Conservation (phyloP, 2,329 filamentous ascomycete genomes). For the Thelonectria blattea region DNA sequence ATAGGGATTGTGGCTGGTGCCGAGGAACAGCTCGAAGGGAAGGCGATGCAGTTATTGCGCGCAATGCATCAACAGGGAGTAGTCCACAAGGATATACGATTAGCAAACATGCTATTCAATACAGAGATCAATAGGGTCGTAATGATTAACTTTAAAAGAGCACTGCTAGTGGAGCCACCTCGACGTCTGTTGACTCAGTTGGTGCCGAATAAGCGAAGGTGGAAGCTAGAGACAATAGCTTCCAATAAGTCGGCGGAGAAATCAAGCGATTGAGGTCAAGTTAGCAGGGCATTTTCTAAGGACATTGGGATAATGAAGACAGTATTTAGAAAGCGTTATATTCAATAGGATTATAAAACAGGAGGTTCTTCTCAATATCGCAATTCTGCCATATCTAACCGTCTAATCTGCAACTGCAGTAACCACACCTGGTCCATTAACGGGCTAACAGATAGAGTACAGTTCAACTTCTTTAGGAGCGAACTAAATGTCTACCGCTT, state of each 20-base stretch:
- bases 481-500: too few species aligned
- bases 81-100: constrained; percentile 36
- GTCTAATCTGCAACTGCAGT: too few species aligned
- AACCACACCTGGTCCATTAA: too few species aligned
- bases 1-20: neutral
- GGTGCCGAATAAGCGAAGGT: constrained; percentile 33
- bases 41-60: constrained; percentile 24
- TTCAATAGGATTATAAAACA: too few species aligned
- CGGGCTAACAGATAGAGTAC: too few species aligned
- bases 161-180: constrained; percentile 25
- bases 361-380: too few species aligned
- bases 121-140: constrained; percentile 34
- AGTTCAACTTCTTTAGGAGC: too few species aligned
- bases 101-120: constrained; percentile 39
- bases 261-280: neutral
- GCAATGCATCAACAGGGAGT: constrained; percentile 37
- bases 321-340: too few species aligned
- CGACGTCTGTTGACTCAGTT: constrained; percentile 29
- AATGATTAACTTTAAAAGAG: constrained; percentile 43
- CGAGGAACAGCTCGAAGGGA: constrained; percentile 13
- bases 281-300: neutral
- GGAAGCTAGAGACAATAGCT: neutral
- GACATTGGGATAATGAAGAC: too few species aligned
- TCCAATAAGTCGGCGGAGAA: neutral
- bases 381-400: too few species aligned